Evolutionary conservation across 2,329 filamentous ascomycete species (phyloP), one percentile per base, ranked within the genome.

Genomic region (Aspergillaceae sp.): DNA sequence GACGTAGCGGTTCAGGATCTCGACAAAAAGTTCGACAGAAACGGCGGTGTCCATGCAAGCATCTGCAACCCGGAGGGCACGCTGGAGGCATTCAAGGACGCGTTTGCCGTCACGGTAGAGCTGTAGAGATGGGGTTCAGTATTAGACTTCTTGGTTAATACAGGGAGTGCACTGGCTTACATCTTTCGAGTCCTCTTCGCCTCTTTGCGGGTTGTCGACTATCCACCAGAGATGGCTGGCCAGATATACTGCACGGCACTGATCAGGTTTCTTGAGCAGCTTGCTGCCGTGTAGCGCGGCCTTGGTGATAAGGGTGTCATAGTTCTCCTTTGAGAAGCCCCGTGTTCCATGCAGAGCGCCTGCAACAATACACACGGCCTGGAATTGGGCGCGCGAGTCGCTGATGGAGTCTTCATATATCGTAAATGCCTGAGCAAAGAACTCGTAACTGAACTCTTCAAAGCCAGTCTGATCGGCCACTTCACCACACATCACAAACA

Each of bases 181-280:
- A 61, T 83, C 80, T 48, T 85, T 86, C 33, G 87, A 78, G 51
- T 96, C 89, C 40, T 88, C 83, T 62, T 96, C 91, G 7, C 79
- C 81, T 55, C 84, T 82, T 11, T 81, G 79, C 2, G 80, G 74
- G 50, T 88, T 86, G 40, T 94, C 90, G 8, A 88, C 90, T 1
- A 89, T 87, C 92, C 92, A 98, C 92, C 92, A 98, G 44, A 98
- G 71, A 67, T 98, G 92, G 65, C 90, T 96, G 3, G 92, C 92
- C 55, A 98, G 73, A 62, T 97, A 98, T 7, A 98, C 92, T 0
- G 92, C 92, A 27, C 92, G 83, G 65, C 92, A 98, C 70, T 98
- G 92, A 65, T 98, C 92, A 1, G 92, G 94, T 72, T 98, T 98
- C 69, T 95, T 91, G 57, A 98, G 77, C 54, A 98, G 74, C 67